A percentile compares a stretch with the other conserved stretches of the same genome.
phyloP scores from a whole-genome alignment of 2,329 filamentous ascomycete genomes.

The Botrytis fragariae region DNA sequence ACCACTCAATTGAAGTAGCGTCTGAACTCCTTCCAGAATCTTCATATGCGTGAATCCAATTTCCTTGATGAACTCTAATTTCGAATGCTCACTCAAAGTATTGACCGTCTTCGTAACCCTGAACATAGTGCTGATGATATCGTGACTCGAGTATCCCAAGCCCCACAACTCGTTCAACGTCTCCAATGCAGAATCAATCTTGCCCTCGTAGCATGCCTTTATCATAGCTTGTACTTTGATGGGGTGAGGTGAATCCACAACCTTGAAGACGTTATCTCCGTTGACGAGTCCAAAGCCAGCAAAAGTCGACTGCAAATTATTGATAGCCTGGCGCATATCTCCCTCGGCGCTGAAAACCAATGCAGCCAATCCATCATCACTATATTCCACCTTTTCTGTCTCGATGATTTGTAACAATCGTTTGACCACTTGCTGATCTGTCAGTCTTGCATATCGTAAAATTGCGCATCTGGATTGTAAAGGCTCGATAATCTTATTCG shows the following conservation, averaged over 20 bases:
- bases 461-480: conserved; percentile 96
- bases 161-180: conserved; percentile 88
- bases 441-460: conserved; percentile 86
- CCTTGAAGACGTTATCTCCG: conserved; percentile 95
- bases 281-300: conserved; percentile 97
- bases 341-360: conserved; percentile 96
- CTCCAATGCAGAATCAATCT: conserved; percentile 84
- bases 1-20: conserved; percentile 86
- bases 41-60: conserved; percentile 99
- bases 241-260: conserved; percentile 94
- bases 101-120: conserved; percentile 95
- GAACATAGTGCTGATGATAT: conserved; percentile 99
- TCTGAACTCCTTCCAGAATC: conserved; percentile 96
- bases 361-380: conserved; percentile 91
- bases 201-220: conserved; percentile 91
- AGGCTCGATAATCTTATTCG: conserved; percentile 99
- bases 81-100: conserved; percentile 87
- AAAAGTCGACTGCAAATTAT: conserved; percentile 90
- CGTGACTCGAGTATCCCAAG: conserved; percentile 95
- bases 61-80: conserved; percentile 96
- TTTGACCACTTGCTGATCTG: conserved; percentile 89
- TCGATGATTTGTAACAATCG: conserved; percentile 88
- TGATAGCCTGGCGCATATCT: conserved; percentile 98
- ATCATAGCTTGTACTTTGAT: conserved; percentile 99
- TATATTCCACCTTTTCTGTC: conserved; percentile 85